Percentiles rank a stretch among this genome's conserved stretches.
phyloP scores from a whole-genome alignment of 305 asterid genomes.

The Fraxinus albicans region DNA sequence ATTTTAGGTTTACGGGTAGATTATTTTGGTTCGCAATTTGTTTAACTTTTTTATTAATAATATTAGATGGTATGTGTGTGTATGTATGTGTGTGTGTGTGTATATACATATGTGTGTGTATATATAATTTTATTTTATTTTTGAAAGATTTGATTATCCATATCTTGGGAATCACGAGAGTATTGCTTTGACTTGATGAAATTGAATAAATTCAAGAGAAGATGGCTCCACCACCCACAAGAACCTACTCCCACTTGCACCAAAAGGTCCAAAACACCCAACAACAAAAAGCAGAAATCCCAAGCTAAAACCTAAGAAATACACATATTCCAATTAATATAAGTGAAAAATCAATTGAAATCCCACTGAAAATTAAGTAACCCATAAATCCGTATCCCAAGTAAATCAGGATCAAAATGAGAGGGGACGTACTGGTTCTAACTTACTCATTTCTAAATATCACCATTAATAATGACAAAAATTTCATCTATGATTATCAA shows the following conservation, averaged over 20 bases:
- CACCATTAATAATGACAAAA: background rate
- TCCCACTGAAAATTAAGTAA: background rate
- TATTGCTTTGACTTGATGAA: background rate
- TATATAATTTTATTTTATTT: too few relatives aligned
- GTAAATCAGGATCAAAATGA: background rate
- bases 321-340: background rate
- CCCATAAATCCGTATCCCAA: background rate
- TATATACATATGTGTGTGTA: too few relatives aligned
- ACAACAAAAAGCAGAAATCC: background rate
- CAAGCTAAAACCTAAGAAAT: background rate
- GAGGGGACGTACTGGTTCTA: background rate
- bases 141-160: background rate
- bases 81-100: too few relatives aligned
- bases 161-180: background rate
- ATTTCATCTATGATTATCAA: background rate
- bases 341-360: background rate
- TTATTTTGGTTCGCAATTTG: background rate
- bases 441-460: background rate
- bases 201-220: background rate
- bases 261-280: background rate
- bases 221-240: background rate
- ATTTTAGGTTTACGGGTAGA: background rate
- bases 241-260: background rate
- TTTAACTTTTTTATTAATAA: background rate
- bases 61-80: background rate